Evolutionary conservation across 2,329 filamentous ascomycete species (phyloP).

Genomic region (Penicillium hesseltinei): DNA sequence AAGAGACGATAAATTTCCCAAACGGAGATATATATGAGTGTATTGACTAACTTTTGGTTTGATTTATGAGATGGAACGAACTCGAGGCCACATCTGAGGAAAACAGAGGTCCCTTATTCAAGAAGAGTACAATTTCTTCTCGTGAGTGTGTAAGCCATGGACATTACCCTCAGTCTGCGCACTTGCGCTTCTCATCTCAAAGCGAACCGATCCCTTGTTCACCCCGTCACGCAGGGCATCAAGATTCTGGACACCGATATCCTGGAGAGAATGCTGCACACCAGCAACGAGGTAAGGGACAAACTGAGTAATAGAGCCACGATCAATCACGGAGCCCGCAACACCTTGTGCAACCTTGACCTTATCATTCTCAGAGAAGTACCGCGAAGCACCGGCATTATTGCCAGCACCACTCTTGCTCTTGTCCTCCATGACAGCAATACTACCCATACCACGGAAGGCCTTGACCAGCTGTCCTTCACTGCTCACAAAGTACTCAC

Average conservation of each 20-base stretch:
- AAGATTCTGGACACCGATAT: constrained; percentile 83
- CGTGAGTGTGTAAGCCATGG: constrained; percentile 93
- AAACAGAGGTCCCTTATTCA: background rate
- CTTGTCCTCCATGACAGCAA: constrained; percentile 99
- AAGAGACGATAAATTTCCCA: too few relatives aligned
- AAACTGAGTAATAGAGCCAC: constrained; percentile 84
- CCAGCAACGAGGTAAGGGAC: constrained; percentile 93
- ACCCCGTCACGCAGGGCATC: constrained; percentile 73
- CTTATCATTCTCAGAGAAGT: constrained; percentile 96
- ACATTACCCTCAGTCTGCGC: constrained; percentile 96
- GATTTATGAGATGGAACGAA: background rate
- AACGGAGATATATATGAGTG: background rate
- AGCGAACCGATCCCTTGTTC: constrained; percentile 71
- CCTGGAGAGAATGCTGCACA: constrained; percentile 95
- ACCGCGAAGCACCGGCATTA: constrained; percentile 94
- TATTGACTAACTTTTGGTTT: background rate
- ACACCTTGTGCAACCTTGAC: constrained; percentile 96
- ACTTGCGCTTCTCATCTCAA: constrained; percentile 90
- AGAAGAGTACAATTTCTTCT: constrained; percentile 94
- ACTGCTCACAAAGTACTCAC: constrained; percentile 91
- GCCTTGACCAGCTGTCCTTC: constrained; percentile 99
- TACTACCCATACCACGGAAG: constrained; percentile 98
- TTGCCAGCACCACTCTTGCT: constrained; percentile 76
- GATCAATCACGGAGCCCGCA: constrained; percentile 63
- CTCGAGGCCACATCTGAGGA: background rate